These are phyloP conservation scores for Vanderwaltozyma verrucispora DNA, from an alignment of 805 yeast species.

Conservation along the genomic window DNA sequence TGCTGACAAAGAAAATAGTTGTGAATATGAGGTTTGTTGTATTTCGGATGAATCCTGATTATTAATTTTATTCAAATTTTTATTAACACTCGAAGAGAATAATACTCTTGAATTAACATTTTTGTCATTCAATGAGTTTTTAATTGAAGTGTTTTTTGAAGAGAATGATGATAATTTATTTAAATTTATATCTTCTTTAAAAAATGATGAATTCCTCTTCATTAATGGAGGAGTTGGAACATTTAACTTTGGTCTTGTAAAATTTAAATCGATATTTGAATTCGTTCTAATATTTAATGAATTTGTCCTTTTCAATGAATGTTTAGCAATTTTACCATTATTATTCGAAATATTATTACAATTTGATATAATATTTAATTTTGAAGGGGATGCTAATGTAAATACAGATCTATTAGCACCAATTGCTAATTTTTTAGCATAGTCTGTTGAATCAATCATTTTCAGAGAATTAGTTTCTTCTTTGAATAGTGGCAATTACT, in stretches of 20 bases:
- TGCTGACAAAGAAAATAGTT: slow-evolving; percentile 1
- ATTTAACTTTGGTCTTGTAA: slow-evolving; percentile 19
- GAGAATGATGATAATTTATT: too few relatives aligned
- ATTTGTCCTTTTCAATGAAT: slow-evolving; percentile 15
- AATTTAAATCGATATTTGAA: neutral
- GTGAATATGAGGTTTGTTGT: neutral
- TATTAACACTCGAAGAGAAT: too few relatives aligned
- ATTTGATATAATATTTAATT: slow-evolving; percentile 34
- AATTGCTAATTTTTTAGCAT: slow-evolving; percentile 6
- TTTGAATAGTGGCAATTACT: too few relatives aligned
- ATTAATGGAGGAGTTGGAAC: slow-evolving; percentile 24
- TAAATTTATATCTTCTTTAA: slow-evolving; percentile 9
- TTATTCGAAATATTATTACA: slow-evolving; percentile 1
- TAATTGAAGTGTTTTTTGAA: too few relatives aligned
- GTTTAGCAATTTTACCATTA: slow-evolving; percentile 19
- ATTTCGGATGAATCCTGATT: too few relatives aligned
- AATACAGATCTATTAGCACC: slow-evolving; percentile 29
- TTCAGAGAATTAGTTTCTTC: neutral
- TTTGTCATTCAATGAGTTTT: neutral
- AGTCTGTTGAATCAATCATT: slow-evolving; percentile 6
- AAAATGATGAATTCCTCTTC: slow-evolving; percentile 26
- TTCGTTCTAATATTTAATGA: slow-evolving; percentile 11
- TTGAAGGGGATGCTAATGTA: slow-evolving; percentile 37
- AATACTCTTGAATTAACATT: neutral
- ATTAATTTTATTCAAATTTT: too few relatives aligned